Percentiles rank a stretch among this genome's conserved stretches.
These are phyloP conservation scores for Coniella vitis DNA, from an alignment of 2,329 filamentous ascomycete genomes.

Conservation along the genomic window DNA sequence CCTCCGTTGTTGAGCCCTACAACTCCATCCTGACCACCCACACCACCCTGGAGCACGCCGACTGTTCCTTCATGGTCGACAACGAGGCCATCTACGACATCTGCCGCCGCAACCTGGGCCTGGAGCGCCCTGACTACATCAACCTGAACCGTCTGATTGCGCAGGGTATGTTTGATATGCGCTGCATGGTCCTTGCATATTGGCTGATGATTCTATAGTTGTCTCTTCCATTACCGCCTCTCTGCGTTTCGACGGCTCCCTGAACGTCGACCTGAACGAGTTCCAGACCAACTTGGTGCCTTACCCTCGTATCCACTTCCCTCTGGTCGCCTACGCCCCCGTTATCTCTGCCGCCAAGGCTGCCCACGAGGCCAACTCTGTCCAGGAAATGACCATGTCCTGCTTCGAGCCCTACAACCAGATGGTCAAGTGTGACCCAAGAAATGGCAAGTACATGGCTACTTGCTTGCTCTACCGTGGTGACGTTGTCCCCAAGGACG, in stretches of 20 bases:
- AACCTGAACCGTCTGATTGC: constrained; percentile 98
- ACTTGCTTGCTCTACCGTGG: constrained; percentile 97
- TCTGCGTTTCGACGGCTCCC: constrained; percentile 94
- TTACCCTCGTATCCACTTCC: constrained; percentile 99
- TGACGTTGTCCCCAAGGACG: constrained; percentile 95
- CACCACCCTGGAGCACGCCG: constrained; percentile 97
- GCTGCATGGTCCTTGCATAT: neutral
- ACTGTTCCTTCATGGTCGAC: constrained; percentile 99
- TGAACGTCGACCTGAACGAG: constrained; percentile 99
- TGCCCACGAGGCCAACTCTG: constrained; percentile 94
- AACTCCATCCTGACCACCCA: constrained; percentile 99
- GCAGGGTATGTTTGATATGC: constrained; percentile 58
- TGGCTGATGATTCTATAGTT: constrained; percentile 47
- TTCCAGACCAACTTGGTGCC: constrained; percentile 99
- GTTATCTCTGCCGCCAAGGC: constrained; percentile 94
- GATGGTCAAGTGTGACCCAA: constrained; percentile 99
- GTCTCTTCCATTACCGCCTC: constrained; percentile 98
- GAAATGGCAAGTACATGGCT: constrained; percentile 99
- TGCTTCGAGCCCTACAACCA: constrained; percentile 99
- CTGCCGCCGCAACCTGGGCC: constrained; percentile 93
- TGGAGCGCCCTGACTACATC: constrained; percentile 96
- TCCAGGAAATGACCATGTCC: constrained; percentile 96
- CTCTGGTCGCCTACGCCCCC: constrained; percentile 90
- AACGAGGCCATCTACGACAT: constrained; percentile 99
- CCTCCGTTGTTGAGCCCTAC: constrained; percentile 98